Conservation (phyloP, 1,139 yeast species). For the Sugiyamaella japonica region DNA sequence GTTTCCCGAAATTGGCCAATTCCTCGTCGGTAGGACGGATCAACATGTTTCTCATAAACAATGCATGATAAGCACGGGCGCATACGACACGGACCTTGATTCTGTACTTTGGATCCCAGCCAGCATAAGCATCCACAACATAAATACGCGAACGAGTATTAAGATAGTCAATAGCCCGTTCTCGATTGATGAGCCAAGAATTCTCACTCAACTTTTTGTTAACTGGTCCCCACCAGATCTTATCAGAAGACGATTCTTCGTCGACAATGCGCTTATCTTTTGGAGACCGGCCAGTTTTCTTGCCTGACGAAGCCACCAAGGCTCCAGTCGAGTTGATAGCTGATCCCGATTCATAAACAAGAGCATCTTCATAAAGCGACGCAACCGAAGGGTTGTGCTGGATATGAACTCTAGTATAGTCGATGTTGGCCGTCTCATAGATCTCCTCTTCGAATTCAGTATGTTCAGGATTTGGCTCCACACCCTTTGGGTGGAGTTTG, state of each 20-base stretch:
- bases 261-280: slow-evolving; percentile 98
- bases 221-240: slow-evolving; percentile 99
- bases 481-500: slow-evolving; percentile 46
- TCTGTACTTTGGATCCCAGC: slow-evolving; percentile 99
- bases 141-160: slow-evolving; percentile 94
- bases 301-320: slow-evolving; percentile 91
- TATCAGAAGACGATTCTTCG: slow-evolving; percentile 76
- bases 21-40: slow-evolving; percentile 94
- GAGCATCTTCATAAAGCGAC: slow-evolving; percentile 90
- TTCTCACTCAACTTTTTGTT: slow-evolving; percentile 92
- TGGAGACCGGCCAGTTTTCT: slow-evolving; percentile 97
- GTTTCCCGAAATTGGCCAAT: slow-evolving; percentile 87
- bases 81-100: slow-evolving; percentile 95
- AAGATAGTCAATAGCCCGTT: slow-evolving; percentile 94
- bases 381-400: slow-evolving; percentile 94
- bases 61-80: slow-evolving; percentile 98
- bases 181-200: slow-evolving; percentile 94
- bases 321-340: slow-evolving; percentile 95
- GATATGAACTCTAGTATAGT: slow-evolving; percentile 46
- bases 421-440: slow-evolving; percentile 44
- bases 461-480: slow-evolving; percentile 41
- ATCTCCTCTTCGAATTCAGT: slow-evolving; percentile 45
- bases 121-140: slow-evolving; percentile 96
- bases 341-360: slow-evolving; percentile 79
- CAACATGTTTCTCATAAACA: slow-evolving; percentile 97